phyloP scores from a whole-genome alignment of 768 basidiomycete genomes.

The Boletales sp. region DNA sequence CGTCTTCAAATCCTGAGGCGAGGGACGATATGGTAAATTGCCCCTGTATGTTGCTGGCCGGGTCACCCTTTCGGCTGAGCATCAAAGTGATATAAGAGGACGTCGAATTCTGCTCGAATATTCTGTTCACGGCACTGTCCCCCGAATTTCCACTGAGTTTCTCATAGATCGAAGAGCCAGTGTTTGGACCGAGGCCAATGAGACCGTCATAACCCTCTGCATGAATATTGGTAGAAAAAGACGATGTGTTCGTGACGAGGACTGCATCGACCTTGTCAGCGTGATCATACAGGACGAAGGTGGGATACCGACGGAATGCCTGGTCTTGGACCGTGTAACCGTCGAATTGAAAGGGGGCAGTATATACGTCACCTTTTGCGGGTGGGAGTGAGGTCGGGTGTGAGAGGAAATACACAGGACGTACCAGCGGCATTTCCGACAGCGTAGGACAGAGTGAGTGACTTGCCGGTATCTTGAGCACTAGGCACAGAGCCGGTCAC shows the following conservation, averaged over 20 bases:
- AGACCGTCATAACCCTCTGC: slow-evolving; percentile 67
- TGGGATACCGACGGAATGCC: slow-evolving; percentile 53
- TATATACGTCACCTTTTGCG: slow-evolving; percentile 50
- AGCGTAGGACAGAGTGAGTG: slow-evolving; percentile 60
- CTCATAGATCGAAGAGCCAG: slow-evolving; percentile 59
- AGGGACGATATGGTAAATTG: slow-evolving; percentile 69
- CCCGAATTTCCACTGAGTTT: slow-evolving; percentile 48
- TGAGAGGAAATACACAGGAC: slow-evolving; percentile 2
- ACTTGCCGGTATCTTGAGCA: slow-evolving; percentile 53
- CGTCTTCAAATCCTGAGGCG: slow-evolving; percentile 57
- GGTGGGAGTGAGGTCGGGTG: neutral
- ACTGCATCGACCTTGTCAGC: slow-evolving; percentile 37
- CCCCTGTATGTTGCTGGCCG: slow-evolving; percentile 46
- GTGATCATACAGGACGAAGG: neutral
- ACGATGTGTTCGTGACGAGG: slow-evolving; percentile 56
- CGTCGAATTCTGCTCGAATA: slow-evolving; percentile 58
- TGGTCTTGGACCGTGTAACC: slow-evolving; percentile 57
- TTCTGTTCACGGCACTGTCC: slow-evolving; percentile 58
- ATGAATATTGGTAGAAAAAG: slow-evolving; percentile 59
- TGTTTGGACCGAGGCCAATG: slow-evolving; percentile 75
- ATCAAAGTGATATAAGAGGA: slow-evolving; percentile 68
- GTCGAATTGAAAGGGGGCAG: slow-evolving; percentile 51
- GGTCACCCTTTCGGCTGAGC: slow-evolving; percentile 58
- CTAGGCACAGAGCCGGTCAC: slow-evolving; percentile 49
- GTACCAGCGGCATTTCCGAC: slow-evolving; percentile 63